These are phyloP conservation scores for Mrakia blollopis DNA, from an alignment of 768 basidiomycete genomes.

Conservation along the genomic window DNA sequence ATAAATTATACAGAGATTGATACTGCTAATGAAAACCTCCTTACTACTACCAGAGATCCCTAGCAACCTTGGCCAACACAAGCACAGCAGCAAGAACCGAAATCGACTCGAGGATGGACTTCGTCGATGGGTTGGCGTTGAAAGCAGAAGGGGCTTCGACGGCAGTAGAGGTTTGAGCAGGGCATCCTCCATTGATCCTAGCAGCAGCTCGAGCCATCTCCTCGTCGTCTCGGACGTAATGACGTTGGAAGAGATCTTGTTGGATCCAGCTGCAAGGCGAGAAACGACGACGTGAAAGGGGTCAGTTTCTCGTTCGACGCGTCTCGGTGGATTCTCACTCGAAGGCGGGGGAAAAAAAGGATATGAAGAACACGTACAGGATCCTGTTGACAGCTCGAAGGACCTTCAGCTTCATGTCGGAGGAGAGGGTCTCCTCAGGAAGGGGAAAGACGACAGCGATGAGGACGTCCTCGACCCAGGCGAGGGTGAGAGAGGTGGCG, in stretches of 20 bases:
- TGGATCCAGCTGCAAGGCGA: constrained; percentile 16
- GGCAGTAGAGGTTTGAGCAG: too few relatives aligned
- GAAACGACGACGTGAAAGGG: neutral
- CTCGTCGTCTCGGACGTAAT: constrained; percentile 1
- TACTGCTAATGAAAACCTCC: too few relatives aligned
- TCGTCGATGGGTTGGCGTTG: too few relatives aligned
- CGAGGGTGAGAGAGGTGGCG: constrained; percentile 5
- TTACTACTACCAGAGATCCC: too few relatives aligned
- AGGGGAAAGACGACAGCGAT: neutral
- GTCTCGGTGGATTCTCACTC: too few relatives aligned
- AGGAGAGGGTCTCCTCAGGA: neutral
- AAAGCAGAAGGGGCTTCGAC: too few relatives aligned
- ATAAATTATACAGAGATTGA: too few relatives aligned
- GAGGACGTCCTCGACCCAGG: constrained; percentile 19
- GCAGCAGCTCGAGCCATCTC: constrained; percentile 6
- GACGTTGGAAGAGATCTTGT: constrained; percentile 16
- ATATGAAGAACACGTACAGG: neutral
- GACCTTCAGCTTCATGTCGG: constrained; percentile 2
- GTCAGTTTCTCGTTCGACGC: too few relatives aligned
- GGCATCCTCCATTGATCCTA: neutral
- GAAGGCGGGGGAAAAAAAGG: neutral
- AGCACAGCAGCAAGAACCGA: too few relatives aligned
- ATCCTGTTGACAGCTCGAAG: constrained; percentile 10
- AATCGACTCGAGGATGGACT: too few relatives aligned
- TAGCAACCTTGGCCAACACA: too few relatives aligned